phyloP scores from a whole-genome alignment of 331 rosid species.

The Quercus lobata region DNA sequence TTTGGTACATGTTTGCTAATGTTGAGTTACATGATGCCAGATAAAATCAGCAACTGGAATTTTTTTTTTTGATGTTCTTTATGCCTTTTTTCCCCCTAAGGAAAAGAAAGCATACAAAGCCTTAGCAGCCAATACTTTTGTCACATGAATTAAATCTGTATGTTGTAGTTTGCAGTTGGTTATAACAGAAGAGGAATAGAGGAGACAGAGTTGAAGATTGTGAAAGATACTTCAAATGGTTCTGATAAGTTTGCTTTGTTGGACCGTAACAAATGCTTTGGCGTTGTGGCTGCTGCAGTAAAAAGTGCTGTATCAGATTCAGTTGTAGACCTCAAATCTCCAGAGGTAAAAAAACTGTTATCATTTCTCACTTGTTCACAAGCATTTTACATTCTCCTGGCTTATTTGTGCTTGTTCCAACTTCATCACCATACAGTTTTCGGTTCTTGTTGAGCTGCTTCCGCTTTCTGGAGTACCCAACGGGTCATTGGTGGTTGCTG shows the following conservation, averaged over 20 bases:
- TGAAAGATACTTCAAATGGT: conserved; percentile 38
- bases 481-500: conserved; percentile 59
- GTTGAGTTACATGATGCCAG: not conserved
- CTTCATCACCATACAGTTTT: conserved; percentile 48
- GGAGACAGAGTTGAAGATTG: conserved; percentile 45
- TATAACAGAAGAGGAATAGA: conserved; percentile 82
- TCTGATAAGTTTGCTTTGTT: conserved; percentile 40
- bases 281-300: conserved; percentile 70
- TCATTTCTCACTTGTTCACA: not conserved
- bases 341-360: conserved; percentile 47
- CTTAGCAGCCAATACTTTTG: not conserved
- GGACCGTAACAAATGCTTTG: conserved; percentile 82
- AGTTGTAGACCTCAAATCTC: conserved; percentile 73
- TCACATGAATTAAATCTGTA: not conserved
- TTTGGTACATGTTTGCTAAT: not conserved
- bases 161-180: conserved; percentile 82
- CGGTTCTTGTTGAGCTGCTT: conserved; percentile 74
- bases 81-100: not conserved
- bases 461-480: conserved; percentile 74
- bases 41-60: conserved; percentile 7
- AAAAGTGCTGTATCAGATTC: conserved; percentile 51
- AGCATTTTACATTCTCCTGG: conserved; percentile 12
- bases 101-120: not conserved
- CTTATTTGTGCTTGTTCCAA: conserved; percentile 6
- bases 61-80: not conserved